Base-by-base conservation (phyloP, 2,329 filamentous ascomycete species). In the Calonectria fujianensis region DNA sequence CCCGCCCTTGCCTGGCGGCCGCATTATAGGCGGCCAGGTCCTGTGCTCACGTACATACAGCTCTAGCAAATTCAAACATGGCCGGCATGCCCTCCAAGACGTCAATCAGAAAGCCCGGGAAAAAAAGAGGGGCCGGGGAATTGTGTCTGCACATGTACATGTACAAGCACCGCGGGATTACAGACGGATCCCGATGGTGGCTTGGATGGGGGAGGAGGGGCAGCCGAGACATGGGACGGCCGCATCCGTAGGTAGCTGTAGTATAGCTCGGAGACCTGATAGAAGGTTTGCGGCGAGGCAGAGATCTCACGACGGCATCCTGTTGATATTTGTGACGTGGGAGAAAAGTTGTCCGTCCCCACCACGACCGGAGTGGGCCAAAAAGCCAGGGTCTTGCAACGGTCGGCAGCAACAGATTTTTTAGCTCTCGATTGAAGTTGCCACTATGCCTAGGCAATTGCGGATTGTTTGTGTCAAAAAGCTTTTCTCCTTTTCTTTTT, bases 11-110 rank as follows among this genome's bases (percentile, higher is more conserved):
- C 74, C 70, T 64, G 57, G 71, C 74, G 78, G 80, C 76, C 80
- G 80, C 80, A 77, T 80, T 67, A 68, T 41, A 77, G 72, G 79
- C 78, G 78, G 74, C 80, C 80, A 72, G 71, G 76, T 75, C 75
- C 74, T 67, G 67, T 78, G 77, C 74, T 77, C 77, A 72, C 65
- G 65, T 74, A 69, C 57, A 68, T 75, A 63, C 69, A 74, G 61
- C 18, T 39, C 52, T 64, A 68, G 37, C 14, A 48, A 27, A 67
- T 70, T 65, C 74, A 70, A 66, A 70, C 68, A 59, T 69, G 57
- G 59, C 31, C 61, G 51, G 50, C 52, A 48, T 48, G 51, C 68
- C 45, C 74, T 45, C 64, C 66, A 59, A 74, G 68, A 29, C 72
- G 61, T 51, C 29, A 61, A 71, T 59, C 32, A 61, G 32, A 41